Base-by-base conservation (phyloP, 2,329 filamentous ascomycete species). In the Penicillium verrucosum region DNA sequence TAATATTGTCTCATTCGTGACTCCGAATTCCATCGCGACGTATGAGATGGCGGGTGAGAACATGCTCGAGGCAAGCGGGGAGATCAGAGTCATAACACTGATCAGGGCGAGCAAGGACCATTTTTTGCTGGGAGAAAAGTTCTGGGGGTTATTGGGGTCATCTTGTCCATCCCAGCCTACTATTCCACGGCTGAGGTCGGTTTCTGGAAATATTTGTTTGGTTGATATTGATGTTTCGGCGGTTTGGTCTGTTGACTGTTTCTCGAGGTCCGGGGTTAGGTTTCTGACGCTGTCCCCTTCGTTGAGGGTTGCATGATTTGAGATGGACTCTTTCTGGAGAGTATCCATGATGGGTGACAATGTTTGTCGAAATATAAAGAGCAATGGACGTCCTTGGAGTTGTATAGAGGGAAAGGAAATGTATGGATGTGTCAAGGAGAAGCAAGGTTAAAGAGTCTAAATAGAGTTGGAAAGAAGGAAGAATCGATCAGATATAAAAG, bases 151-250 rank as follows among this genome's bases (percentile, higher is more conserved):
- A 3, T 74, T 71, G 0, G 82, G 82, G 65, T 87, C 84, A 52
- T 81, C 77, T 64, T 83, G 81, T 37, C 76, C 69, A 4, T 86
- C 83, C 84, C 84, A 86, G 36, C 83, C 84, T 18, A 86, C 80
- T 56, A 86, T 66, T n/a, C 80, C 80, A 1, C 70, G 73, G 51
- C 75, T 75, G 21, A 86, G 78, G 60, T 86, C 77, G 18, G 77
- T 79, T 29, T 79, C 60, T 0, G 82, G 83, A n/a, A 72, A 57
- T 38, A 51, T 11, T 16, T 40, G 37, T 41, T 12, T 27, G 21
- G 21, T 23, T 37, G 12, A 14, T 21, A 8, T n/a, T 43, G 37
- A 23, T 29, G 40, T 23, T 1, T 45, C 16, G 14, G 18, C 9
- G 12, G 21, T 18, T 27, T 27, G 29, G 6, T 14, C 16, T 8